Conservation (phyloP, 1,139 yeast species). For the Diutina sp. region DNA sequence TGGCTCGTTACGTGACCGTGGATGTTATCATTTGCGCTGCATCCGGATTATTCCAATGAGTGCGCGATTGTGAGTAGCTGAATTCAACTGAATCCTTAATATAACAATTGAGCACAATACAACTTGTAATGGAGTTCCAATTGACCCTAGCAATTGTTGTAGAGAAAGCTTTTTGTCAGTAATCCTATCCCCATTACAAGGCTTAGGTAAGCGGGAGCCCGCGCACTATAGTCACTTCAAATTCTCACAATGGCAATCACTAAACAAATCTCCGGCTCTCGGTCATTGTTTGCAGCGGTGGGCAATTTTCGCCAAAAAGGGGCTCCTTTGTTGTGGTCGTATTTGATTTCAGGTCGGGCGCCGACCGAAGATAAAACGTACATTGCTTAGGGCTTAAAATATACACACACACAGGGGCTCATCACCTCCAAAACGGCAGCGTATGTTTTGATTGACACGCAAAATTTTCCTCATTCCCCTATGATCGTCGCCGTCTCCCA, state of each 20-base stretch:
- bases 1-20: too few species aligned
- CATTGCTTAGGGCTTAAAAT: too few species aligned
- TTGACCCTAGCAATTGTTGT: too few species aligned
- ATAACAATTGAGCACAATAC: too few species aligned
- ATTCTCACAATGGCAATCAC: neutral
- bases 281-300: neutral
- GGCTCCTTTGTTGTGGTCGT: neutral
- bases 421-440: neutral
- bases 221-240: neutral
- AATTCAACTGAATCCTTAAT: too few species aligned
- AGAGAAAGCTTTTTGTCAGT: too few species aligned
- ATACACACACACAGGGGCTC: neutral
- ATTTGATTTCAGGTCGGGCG: neutral
- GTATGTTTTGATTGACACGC: neutral
- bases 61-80: too few species aligned
- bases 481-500: neutral
- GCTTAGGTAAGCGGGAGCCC: neutral
- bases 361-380: too few species aligned
- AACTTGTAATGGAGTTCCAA: neutral
- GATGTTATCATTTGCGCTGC: too few species aligned
- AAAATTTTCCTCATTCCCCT: neutral
- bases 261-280: neutral
- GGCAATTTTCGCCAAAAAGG: neutral
- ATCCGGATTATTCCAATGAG: too few species aligned
- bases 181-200: neutral